Conservation (phyloP, 768 basidiomycete genomes). For the Aureoboletus auriporus region DNA sequence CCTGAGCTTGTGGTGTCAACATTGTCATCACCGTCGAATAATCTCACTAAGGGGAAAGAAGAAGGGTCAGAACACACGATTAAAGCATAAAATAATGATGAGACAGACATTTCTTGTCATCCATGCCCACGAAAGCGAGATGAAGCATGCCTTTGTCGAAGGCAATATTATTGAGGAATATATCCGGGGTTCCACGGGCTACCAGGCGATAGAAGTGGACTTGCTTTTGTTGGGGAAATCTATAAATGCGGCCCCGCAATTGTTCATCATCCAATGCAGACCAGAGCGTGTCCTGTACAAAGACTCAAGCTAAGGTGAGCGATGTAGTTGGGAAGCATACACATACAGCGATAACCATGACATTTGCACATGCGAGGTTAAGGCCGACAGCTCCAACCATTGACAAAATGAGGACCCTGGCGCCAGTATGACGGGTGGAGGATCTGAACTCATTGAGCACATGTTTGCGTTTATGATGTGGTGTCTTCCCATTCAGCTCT, state of each 20-base stretch:
- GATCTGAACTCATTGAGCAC: not conserved
- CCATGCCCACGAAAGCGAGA: not conserved
- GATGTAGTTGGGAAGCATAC: not conserved
- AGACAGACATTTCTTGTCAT: too few relatives aligned
- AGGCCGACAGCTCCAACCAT: conserved; percentile 9
- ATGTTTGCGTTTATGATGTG: not conserved
- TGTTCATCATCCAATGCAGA: conserved; percentile 15
- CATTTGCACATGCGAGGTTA: conserved; percentile 10
- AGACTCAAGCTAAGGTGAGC: not conserved
- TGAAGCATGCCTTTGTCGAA: conserved; percentile 14
- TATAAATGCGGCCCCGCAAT: conserved; percentile 11
- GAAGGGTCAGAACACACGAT: too few relatives aligned
- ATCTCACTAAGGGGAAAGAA: too few relatives aligned
- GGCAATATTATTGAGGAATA: conserved; percentile 22
- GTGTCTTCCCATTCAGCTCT: conserved; percentile 3
- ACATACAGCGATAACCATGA: conserved; percentile 3
- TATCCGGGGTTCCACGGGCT: conserved; percentile 4
- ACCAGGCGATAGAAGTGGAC: conserved; percentile 21
- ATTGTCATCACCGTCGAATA: too few relatives aligned
- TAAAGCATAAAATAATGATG: too few relatives aligned
- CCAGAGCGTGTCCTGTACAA: conserved; percentile 3
- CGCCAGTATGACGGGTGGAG: not conserved
- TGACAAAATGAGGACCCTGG: conserved; percentile 8
- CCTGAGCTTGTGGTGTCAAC: too few relatives aligned
- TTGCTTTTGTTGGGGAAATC: conserved; percentile 11